A percentile compares a stretch with the other conserved stretches of the same genome.
These are phyloP conservation scores for Claviceps fusiformis DNA, from an alignment of 2,329 filamentous ascomycete genomes.

Conservation along the genomic window DNA sequence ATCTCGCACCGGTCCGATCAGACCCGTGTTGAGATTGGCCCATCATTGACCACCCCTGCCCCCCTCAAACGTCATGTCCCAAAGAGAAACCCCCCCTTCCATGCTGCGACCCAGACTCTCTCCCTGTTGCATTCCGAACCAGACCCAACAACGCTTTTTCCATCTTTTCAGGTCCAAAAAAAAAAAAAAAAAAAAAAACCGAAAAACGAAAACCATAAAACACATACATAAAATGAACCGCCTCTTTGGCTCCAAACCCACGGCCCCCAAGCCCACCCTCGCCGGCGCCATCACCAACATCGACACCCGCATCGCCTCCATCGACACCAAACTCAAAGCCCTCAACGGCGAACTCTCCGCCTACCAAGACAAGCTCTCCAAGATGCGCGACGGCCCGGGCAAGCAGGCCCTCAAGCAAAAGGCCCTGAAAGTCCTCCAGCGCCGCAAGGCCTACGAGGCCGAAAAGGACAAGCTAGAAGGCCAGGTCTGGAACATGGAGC, in stretches of 20 bases:
- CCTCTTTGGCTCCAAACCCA: conserved; percentile 79
- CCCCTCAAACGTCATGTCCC: too few species aligned
- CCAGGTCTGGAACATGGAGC: conserved; percentile 99
- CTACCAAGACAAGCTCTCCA: conserved; percentile 75
- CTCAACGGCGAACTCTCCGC: conserved; percentile 80
- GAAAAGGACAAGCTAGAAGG: conserved; percentile 88
- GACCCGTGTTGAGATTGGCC: background rate
- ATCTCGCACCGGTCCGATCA: background rate
- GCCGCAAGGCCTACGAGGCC: conserved; percentile 84
- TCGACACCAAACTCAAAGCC: conserved; percentile 89
- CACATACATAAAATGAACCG: conserved; percentile 85
- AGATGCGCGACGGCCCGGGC: conserved; percentile 91
- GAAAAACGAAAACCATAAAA: too few species aligned
- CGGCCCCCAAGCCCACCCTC: conserved; percentile 80
- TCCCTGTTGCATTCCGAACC: too few species aligned
- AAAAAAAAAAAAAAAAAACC: background rate
- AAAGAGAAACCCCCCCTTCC: too few species aligned
- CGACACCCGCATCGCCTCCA: conserved; percentile 67
- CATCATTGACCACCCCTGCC: too few species aligned
- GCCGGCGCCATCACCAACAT: conserved; percentile 72
- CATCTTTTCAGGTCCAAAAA: background rate
- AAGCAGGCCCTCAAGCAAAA: conserved; percentile 90
- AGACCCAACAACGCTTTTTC: too few species aligned
- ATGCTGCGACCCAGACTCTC: too few species aligned
- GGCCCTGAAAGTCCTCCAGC: conserved; percentile 84